Conservation (phyloP, 768 basidiomycete species). For the Krasilnikovozyma curviuscula region DNA sequence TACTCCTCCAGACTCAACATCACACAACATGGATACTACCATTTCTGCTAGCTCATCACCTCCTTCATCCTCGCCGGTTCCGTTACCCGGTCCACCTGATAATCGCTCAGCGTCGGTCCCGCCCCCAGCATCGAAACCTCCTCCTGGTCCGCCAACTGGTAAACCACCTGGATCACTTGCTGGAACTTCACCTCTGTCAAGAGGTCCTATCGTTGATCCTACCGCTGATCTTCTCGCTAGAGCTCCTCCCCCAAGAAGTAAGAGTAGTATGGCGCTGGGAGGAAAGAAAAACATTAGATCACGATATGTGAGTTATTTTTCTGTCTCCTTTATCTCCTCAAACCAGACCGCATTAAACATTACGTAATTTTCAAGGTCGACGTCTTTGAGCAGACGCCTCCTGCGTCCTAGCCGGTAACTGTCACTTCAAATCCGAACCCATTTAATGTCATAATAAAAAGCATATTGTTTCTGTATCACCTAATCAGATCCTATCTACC, state of each 20-base stretch:
- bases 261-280: slow-evolving; percentile 39
- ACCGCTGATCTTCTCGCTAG: slow-evolving; percentile 4
- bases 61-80: slow-evolving; percentile 12
- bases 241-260: slow-evolving; percentile 12
- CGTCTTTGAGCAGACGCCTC: slow-evolving; percentile 5
- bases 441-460: no score
- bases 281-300: slow-evolving; percentile 54
- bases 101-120: not conserved
- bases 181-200: slow-evolving; percentile 31
- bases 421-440: no score
- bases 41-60: slow-evolving; percentile 15
- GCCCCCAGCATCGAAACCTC: slow-evolving; percentile 1
- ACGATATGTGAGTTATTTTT: slow-evolving; percentile 42
- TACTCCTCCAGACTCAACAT: slow-evolving; percentile 40
- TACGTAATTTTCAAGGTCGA: not conserved
- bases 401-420: no score
- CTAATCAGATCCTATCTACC: no score
- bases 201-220: slow-evolving; percentile 22
- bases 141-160: not conserved
- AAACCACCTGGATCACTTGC: slow-evolving; percentile 7
- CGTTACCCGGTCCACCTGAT: slow-evolving; percentile 16
- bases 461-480: no score
- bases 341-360: not conserved
- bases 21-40: slow-evolving; percentile 14
- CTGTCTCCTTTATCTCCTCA: not conserved